Base-by-base conservation (phyloP, 2,329 filamentous ascomycete genomes). In the Pseudocercospora fijiensis region DNA sequence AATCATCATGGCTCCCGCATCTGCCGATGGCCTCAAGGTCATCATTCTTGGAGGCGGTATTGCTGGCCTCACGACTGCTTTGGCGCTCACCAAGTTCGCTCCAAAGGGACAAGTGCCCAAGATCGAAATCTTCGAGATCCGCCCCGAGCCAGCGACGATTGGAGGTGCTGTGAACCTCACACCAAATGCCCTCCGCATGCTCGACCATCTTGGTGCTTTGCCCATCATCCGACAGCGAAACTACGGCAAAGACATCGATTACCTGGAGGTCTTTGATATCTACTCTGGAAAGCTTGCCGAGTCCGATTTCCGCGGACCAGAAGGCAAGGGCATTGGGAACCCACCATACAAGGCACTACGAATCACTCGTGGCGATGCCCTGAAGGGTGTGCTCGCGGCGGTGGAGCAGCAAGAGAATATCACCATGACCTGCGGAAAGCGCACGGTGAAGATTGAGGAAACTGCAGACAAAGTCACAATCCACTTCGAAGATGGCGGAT, bases 21-120 rank as follows among this genome's bases (percentile, higher is more conserved):
- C 72, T 26, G 60, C 66, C 37, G 68, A 72, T 43, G 72, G 70
- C 59, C 66, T 76, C 22, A 67, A 79, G 62, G 76, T 82, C 64
- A 78, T 83, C 67, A 79, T 85, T 60, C 75, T 85, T 52, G 83
- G 83, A 43, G 82, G 80, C 7, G 83, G 83, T 24, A 81, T 84
- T 26, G 78, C 82, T 18, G 83, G 83, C 41, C 77, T 84, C 27
- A 75, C 80, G 16, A 80, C 81, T 49, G 82, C 84, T 18, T 75
- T 84, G 49, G 76, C 82, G 11, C 76, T 83, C 58, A 78, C 77
- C 41, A 79, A 81, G 64, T 79, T 78, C 69, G 74, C 75, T 45
- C 77, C 79, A 26, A 51, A 72, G 26, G 73, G 71, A 27, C 68
- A 71, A 30, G 71, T 78, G 22, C 74, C 75, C 20, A 74, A 75